Evolutionary conservation across 192 early-diverging fungal species (phyloP).

Genomic region (Backusella morwellensis): DNA sequence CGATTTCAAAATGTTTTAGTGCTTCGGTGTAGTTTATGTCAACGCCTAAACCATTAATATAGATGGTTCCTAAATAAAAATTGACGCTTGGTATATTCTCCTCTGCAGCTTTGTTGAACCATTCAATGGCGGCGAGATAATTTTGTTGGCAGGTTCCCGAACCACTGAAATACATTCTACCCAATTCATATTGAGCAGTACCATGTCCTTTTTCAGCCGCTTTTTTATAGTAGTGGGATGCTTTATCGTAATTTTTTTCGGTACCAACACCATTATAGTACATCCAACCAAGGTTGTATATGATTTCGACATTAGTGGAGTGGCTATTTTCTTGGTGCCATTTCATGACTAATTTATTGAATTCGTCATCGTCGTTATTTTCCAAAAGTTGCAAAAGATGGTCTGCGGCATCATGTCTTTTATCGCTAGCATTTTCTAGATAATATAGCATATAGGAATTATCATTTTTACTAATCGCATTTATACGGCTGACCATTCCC

Average conservation of each 20-base stretch:
- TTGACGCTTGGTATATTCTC: neutral
- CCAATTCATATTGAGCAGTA: neutral
- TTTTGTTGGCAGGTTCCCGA: slow-evolving; percentile 4
- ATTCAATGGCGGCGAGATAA: neutral
- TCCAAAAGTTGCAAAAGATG: neutral
- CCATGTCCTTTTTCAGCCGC: slow-evolving; percentile 24
- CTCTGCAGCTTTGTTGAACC: neutral
- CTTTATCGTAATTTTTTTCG: neutral
- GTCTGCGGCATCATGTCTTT: neutral
- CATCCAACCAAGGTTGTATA: neutral
- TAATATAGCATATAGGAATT: neutral
- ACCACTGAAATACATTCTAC: slow-evolving; percentile 14
- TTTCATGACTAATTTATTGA: neutral
- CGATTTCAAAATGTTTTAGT: slow-evolving; percentile 13
- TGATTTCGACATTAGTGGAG: neutral
- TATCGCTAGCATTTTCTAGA: neutral
- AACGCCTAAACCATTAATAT: neutral
- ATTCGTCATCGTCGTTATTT: neutral
- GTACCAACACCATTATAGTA: neutral
- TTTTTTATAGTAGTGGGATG: neutral
- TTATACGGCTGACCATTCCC: neutral
- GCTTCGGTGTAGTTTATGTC: slow-evolving; percentile 11
- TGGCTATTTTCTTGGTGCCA: neutral
- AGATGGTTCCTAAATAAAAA: too few relatives aligned
- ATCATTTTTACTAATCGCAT: neutral